Percentiles rank a stretch among this genome's conserved stretches.
Evolutionary conservation across 345 rosid species (phyloP).

Genomic region (Acer yangbiense): DNA sequence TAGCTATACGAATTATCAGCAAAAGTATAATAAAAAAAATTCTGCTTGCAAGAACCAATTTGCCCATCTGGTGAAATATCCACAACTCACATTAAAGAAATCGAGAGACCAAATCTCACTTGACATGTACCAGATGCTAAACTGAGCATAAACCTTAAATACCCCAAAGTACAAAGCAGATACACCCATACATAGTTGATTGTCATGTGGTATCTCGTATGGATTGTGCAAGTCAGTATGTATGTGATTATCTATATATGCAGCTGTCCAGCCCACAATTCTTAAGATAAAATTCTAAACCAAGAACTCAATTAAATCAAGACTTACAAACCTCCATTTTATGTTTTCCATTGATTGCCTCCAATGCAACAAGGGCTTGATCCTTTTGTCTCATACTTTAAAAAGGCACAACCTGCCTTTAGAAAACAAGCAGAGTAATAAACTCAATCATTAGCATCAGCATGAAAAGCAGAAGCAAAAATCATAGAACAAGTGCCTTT

Average conservation of each 20-base stretch:
- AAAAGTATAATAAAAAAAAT: neutral
- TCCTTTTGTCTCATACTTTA: slow-evolving; percentile 85
- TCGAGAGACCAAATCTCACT: neutral
- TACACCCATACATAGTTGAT: neutral
- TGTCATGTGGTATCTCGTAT: no score
- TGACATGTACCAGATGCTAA: neutral
- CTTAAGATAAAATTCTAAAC: neutral
- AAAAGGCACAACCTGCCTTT: slow-evolving; percentile 85
- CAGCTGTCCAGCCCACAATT: neutral
- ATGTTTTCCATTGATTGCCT: slow-evolving; percentile 84
- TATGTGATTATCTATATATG: no score
- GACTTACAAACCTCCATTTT: slow-evolving; percentile 85
- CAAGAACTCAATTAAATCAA: slow-evolving; percentile 4
- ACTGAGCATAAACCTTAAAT: neutral
- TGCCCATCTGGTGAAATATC: neutral
- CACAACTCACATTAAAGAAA: neutral
- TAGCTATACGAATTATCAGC: neutral
- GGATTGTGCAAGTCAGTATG: neutral
- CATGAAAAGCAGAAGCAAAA: neutral
- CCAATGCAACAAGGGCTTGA: slow-evolving; percentile 88
- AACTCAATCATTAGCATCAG: slow-evolving; percentile 15
- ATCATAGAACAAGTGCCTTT: slow-evolving; percentile 57
- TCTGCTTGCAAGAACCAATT: neutral
- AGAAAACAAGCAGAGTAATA: slow-evolving; percentile 8
- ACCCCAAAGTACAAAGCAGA: neutral